Evolutionary conservation across 2,329 filamentous ascomycete genomes (phyloP).

Genomic region (Sclerotinia glacialis): DNA sequence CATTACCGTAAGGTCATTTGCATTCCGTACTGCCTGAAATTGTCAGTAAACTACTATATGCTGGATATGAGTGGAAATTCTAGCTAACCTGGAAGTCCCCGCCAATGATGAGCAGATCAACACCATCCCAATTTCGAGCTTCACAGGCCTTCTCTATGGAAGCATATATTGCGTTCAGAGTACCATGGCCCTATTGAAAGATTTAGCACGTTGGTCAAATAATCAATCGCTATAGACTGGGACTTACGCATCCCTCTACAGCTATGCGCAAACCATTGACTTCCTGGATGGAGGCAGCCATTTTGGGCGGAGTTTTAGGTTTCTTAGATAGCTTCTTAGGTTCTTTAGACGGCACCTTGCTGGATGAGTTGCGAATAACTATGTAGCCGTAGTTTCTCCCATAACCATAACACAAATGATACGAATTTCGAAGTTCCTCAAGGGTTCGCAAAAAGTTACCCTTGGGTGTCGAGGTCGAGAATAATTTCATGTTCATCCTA

Average conservation of each 20-base stretch:
- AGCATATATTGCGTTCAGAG: slow-evolving; percentile 85
- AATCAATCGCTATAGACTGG: neutral
- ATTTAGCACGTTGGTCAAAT: neutral
- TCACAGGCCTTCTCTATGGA: slow-evolving; percentile 68
- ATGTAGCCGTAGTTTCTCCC: neutral
- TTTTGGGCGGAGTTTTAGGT: slow-evolving; percentile 18
- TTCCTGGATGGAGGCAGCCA: slow-evolving; percentile 34
- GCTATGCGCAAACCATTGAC: slow-evolving; percentile 66
- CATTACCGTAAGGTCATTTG: slow-evolving; percentile 82
- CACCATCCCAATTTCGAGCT: slow-evolving; percentile 70
- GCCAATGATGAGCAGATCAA: slow-evolving; percentile 91
- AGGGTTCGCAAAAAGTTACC: neutral
- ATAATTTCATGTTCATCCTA: neutral
- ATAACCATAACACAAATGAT: neutral
- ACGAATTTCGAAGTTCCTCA: neutral
- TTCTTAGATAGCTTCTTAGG: neutral
- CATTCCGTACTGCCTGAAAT: slow-evolving; percentile 76
- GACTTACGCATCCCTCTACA: slow-evolving; percentile 78
- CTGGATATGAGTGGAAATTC: neutral
- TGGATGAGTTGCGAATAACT: neutral
- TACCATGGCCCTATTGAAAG: slow-evolving; percentile 73
- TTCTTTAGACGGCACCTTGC: neutral
- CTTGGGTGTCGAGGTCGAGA: neutral
- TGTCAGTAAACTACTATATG: slow-evolving; percentile 21
- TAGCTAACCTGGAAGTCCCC: slow-evolving; percentile 81